phyloP scores from a whole-genome alignment of 352 stramenopile genomes.

The Pilasporangium apinafurcum region DNA sequence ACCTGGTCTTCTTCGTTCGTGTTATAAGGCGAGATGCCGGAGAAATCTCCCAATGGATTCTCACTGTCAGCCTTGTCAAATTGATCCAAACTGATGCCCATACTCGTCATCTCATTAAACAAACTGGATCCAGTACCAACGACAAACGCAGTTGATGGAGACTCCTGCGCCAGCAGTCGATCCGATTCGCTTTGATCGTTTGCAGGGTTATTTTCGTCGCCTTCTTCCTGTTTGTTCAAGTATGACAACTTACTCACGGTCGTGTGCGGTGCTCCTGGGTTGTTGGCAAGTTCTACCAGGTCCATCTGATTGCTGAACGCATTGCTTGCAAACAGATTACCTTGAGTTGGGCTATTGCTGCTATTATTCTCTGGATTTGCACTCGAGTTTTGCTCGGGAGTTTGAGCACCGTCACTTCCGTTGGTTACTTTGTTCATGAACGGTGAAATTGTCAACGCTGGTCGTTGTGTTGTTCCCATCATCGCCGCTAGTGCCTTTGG shows the following conservation, averaged over 20 bases:
- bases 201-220: conserved; percentile 22
- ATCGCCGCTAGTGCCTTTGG: conserved; percentile 29
- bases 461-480: conserved; percentile 26
- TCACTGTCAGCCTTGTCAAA: conserved; percentile 35
- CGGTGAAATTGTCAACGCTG: conserved; percentile 57
- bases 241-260: conserved; percentile 11
- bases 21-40: conserved; percentile 14
- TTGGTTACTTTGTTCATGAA: conserved; percentile 66
- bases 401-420: conserved; percentile 9
- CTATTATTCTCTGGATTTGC: conserved; percentile 9
- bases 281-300: conserved; percentile 15
- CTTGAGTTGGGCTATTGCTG: conserved; percentile 16
- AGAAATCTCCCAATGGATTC: conserved; percentile 34
- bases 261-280: conserved; percentile 2
- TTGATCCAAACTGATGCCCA: conserved; percentile 62
- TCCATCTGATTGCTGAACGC: conserved; percentile 72
- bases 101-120: conserved; percentile 74
- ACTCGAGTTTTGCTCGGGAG: conserved; percentile 3
- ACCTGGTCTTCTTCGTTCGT: conserved; percentile 59
- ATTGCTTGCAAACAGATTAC: conserved; percentile 69
- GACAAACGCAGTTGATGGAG: conserved; percentile 6
- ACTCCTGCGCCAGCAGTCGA: too few species aligned
- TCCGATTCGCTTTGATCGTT: conserved; percentile 11
- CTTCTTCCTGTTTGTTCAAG: conserved; percentile 21
- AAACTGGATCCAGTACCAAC: conserved; percentile 39